Evolutionary conservation across 2,329 filamentous ascomycete genomes (phyloP).

Genomic region (Teratosphaeria destructans): DNA sequence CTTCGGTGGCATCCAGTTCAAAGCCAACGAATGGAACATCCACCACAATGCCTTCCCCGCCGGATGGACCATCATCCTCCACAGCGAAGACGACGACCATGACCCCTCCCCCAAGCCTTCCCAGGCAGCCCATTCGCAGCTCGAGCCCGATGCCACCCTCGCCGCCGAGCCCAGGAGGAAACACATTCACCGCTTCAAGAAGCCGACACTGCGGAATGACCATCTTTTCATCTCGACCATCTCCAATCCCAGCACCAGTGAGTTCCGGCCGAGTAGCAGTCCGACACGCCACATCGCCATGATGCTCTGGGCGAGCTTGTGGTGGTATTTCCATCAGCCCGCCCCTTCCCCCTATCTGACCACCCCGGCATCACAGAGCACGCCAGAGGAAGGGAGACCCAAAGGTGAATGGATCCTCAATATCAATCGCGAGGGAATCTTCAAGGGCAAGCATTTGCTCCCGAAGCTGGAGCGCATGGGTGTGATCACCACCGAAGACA

Average conservation of each 20-base stretch:
- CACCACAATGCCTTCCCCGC: constrained; percentile 61
- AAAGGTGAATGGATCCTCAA: constrained; percentile 78
- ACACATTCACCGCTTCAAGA: constrained; percentile 54
- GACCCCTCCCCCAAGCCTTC: constrained; percentile 15
- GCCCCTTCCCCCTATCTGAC: constrained; percentile 56
- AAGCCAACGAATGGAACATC: constrained; percentile 61
- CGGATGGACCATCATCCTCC: constrained; percentile 82
- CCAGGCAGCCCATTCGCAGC: constrained; percentile 5
- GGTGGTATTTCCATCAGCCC: constrained; percentile 94
- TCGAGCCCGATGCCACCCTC: constrained; percentile 6
- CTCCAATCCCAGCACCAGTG: constrained; percentile 67
- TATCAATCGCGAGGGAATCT: constrained; percentile 77
- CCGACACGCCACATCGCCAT: constrained; percentile 85
- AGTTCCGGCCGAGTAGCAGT: constrained; percentile 70
- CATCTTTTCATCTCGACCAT: constrained; percentile 86
- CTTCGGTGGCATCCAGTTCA: constrained; percentile 88
- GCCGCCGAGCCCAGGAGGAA: constrained; percentile 12
- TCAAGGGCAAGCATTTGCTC: constrained; percentile 71
- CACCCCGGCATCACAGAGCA: constrained; percentile 53
- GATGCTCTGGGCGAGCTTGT: constrained; percentile 91
- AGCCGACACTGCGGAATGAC: constrained; percentile 68
- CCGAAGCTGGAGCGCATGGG: constrained; percentile 93
- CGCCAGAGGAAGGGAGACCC: constrained; percentile 58
- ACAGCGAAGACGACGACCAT: constrained; percentile 44
- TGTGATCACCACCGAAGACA: constrained; percentile 65